phyloP scores from a whole-genome alignment of 2,329 filamentous ascomycete genomes.

The Calonectria crousiana region DNA sequence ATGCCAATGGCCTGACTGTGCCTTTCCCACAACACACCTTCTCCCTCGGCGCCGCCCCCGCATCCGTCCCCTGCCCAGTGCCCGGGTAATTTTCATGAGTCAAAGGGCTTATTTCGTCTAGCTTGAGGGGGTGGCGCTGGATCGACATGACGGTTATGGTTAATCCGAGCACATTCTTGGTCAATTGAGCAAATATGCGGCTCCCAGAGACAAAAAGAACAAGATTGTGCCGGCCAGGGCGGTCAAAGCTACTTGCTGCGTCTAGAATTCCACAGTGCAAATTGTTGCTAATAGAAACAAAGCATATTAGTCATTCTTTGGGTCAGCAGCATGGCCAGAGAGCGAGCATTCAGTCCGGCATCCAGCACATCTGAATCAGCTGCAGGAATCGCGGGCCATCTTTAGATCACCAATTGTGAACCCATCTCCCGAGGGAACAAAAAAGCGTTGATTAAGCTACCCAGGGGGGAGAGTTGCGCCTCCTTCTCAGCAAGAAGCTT shows the following conservation, averaged over 20 bases:
- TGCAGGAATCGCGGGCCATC: neutral
- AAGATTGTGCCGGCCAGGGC: neutral
- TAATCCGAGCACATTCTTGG: neutral
- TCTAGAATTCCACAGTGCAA: neutral
- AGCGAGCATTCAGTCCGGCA: neutral
- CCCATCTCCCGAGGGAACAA: neutral
- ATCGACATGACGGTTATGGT: neutral
- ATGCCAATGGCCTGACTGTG: neutral
- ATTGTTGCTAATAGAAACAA: neutral
- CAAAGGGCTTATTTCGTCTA: neutral
- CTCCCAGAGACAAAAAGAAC: neutral
- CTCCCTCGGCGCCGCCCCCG: slow-evolving; percentile 1
- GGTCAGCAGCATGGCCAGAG: neutral
- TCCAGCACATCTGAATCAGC: neutral
- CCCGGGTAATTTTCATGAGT: neutral
- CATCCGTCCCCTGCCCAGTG: neutral
- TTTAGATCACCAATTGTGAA: neutral
- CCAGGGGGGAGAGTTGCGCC: neutral
- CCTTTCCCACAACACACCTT: neutral
- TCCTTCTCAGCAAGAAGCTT: neutral
- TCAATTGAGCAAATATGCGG: neutral
- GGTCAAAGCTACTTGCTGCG: neutral
- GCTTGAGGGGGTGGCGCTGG: slow-evolving; percentile 7
- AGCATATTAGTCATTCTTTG: neutral
- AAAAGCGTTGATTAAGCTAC: neutral